Evolutionary conservation across 345 rosid species (phyloP), one percentile per base, ranked within the genome.

Genomic region (Abelmoschus esculentus): DNA sequence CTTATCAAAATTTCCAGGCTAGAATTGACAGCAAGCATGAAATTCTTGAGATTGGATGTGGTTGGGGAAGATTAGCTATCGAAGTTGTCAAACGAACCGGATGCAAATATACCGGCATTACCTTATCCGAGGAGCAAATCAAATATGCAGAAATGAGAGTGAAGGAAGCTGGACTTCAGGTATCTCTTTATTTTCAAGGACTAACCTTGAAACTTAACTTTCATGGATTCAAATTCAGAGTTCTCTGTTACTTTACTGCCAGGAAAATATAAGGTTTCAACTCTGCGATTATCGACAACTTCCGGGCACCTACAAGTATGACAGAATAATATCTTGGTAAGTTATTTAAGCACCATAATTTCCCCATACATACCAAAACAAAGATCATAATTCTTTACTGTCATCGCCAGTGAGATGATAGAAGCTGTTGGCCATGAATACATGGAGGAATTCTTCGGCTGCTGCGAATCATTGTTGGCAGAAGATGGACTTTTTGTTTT

Each of bases 241-340:
- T 47, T 46, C 12, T 36, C n/a, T n/a, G n/a, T 6, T 0, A 36
- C 40, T 36, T 36, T 38, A 29, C 36, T 46, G 3, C 5, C 75
- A 90, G 97, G 91, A 90, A 10, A 77, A 42, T 29, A 89, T 90
- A 73, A 82, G 56, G 26, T 84, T 93, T 78, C 70, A 78, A 67
- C 91, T 90, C 34, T 80, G 90, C 22, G 98, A 93, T 64, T 91
- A 93, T 74, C 90, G 96, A 46, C 90, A 88, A 66, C 56, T 93
- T 60, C 86, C 95, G 19, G 65, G 75, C 44, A 56, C 67, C 65
- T 28, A 52, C 22, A 93, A 86, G 74, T 93, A 80, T 73, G 89
- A 93, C 74, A 86, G 97, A 76, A 91, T 89, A 57, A 86, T 93
- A 55, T 85, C 95, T 26, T 89, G 98, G 98, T 93, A 56, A 75